Conservation (phyloP, 78 protist species). For the Dictyostelium purpureum region DNA sequence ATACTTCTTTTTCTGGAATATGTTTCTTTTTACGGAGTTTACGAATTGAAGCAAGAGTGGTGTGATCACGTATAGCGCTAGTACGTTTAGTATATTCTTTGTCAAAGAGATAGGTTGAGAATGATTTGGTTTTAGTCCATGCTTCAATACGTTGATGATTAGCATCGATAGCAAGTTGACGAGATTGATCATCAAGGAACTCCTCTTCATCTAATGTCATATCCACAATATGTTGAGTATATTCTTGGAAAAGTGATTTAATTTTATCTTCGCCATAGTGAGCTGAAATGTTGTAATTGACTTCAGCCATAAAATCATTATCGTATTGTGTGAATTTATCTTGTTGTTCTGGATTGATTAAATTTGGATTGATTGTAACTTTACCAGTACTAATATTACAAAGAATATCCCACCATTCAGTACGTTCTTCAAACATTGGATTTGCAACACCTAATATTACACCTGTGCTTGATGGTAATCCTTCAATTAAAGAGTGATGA, state of each 20-base stretch:
- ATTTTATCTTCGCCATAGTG: slow-evolving; percentile 76
- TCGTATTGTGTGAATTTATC: slow-evolving; percentile 64
- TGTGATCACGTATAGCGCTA: slow-evolving; percentile 66
- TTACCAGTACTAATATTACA: slow-evolving; percentile 87
- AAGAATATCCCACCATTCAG: slow-evolving; percentile 91
- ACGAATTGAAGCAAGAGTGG: slow-evolving; percentile 25
- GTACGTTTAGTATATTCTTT: slow-evolving; percentile 27
- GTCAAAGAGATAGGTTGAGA: slow-evolving; percentile 53
- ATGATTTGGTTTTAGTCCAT: slow-evolving; percentile 71
- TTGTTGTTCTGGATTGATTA: not conserved
- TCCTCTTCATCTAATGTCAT: slow-evolving; percentile 79
- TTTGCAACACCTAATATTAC: slow-evolving; percentile 88
- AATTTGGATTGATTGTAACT: slow-evolving; percentile 61
- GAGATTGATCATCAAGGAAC: slow-evolving; percentile 69
- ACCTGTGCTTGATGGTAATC: slow-evolving; percentile 48
- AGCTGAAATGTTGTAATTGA: slow-evolving; percentile 48
- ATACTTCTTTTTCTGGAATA: slow-evolving; percentile 75
- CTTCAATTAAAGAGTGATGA: slow-evolving; percentile 61
- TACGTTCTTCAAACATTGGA: slow-evolving; percentile 86
- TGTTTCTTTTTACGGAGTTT: slow-evolving; percentile 57
- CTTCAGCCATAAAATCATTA: slow-evolving; percentile 78
- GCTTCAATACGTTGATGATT: slow-evolving; percentile 41
- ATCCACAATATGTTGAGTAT: slow-evolving; percentile 81
- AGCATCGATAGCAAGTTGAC: slow-evolving; percentile 46
- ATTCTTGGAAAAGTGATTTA: slow-evolving; percentile 68